Evolutionary conservation across 1,139 yeast species (phyloP).

Genomic region (Candida sp.): DNA sequence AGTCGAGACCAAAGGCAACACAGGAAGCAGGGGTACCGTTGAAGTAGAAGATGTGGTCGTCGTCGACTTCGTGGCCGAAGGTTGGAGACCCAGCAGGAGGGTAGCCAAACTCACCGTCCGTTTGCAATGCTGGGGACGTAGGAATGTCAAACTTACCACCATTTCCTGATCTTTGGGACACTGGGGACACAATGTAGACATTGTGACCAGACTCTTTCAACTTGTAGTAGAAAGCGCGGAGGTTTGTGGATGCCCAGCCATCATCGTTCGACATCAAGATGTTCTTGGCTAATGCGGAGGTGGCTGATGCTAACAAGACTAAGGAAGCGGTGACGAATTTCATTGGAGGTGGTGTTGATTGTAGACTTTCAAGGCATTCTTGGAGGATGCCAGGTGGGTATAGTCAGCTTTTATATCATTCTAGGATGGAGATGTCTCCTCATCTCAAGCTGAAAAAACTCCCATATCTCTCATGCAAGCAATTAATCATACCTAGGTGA

Average conservation of each 20-base stretch:
- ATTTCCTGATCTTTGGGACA: constrained; percentile 61
- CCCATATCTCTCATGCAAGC: too few species aligned
- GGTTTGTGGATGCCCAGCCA: constrained; percentile 61
- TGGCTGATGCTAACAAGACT: constrained; percentile 7
- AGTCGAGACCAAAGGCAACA: constrained; percentile 47
- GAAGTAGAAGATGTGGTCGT: constrained; percentile 51
- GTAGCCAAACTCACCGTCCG: constrained; percentile 47
- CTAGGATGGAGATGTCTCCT: too few species aligned
- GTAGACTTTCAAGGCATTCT: too few species aligned
- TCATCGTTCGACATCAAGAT: constrained; percentile 65
- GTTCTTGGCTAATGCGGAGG: constrained; percentile 38
- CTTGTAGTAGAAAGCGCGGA: constrained; percentile 61
- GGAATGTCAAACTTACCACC: constrained; percentile 59
- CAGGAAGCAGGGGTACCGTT: constrained; percentile 53
- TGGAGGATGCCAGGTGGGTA: too few species aligned
- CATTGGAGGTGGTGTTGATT: neutral
- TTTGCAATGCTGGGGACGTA: constrained; percentile 38
- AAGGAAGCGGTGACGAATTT: constrained; percentile 7
- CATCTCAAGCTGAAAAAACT: too few species aligned
- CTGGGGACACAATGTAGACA: constrained; percentile 62
- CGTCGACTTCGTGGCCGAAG: constrained; percentile 50
- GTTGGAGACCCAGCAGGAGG: constrained; percentile 47
- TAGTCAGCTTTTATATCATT: too few species aligned
- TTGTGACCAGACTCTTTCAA: constrained; percentile 56
- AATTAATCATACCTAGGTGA: too few species aligned